Percentiles rank a stretch among this genome's conserved stretches.
phyloP scores from a whole-genome alignment of 2,329 filamentous ascomycete species.

The Mycosphaerelloides madeirae region DNA sequence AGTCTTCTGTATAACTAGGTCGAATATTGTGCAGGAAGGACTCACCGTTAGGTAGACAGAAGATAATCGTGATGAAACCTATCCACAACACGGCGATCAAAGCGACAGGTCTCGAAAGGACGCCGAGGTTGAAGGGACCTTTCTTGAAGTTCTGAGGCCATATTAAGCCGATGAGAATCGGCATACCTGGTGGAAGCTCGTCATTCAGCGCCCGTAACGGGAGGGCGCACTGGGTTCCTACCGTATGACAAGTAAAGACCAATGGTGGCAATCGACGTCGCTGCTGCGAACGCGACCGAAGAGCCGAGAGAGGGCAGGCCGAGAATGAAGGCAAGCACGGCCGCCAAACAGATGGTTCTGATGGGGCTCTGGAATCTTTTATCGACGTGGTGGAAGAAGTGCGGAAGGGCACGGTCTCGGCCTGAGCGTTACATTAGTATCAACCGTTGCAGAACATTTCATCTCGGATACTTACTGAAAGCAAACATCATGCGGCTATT shows the following conservation, averaged over 20 bases:
- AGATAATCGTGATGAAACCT: slow-evolving; percentile 52
- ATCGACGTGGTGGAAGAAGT: slow-evolving; percentile 54
- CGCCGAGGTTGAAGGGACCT: slow-evolving; percentile 52
- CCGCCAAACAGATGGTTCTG: slow-evolving; percentile 54
- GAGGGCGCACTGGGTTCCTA: too few species aligned
- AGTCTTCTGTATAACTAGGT: too few species aligned
- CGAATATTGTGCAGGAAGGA: too few species aligned
- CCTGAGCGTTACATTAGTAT: not conserved
- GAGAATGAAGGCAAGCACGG: slow-evolving; percentile 51
- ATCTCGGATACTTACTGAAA: slow-evolving; percentile 35
- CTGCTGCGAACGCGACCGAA: slow-evolving; percentile 53
- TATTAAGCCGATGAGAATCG: slow-evolving; percentile 52
- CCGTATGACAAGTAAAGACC: slow-evolving; percentile 57
- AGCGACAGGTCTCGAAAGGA: slow-evolving; percentile 46
- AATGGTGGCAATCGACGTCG: slow-evolving; percentile 56
- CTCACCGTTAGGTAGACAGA: slow-evolving; percentile 55
- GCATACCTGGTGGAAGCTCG: slow-evolving; percentile 31
- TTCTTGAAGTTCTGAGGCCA: slow-evolving; percentile 51
- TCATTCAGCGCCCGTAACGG: too few species aligned
- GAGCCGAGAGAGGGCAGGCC: slow-evolving; percentile 53
- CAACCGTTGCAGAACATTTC: not conserved
- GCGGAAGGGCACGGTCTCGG: slow-evolving; percentile 52
- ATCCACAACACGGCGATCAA: slow-evolving; percentile 50
- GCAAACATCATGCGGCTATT: slow-evolving; percentile 59
- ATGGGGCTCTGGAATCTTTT: slow-evolving; percentile 47